A percentile compares a stretch with the other conserved stretches of the same genome.
These are phyloP conservation scores for Wickerhamomyces chambardii DNA, from an alignment of 805 yeast species.

Conservation along the genomic window DNA sequence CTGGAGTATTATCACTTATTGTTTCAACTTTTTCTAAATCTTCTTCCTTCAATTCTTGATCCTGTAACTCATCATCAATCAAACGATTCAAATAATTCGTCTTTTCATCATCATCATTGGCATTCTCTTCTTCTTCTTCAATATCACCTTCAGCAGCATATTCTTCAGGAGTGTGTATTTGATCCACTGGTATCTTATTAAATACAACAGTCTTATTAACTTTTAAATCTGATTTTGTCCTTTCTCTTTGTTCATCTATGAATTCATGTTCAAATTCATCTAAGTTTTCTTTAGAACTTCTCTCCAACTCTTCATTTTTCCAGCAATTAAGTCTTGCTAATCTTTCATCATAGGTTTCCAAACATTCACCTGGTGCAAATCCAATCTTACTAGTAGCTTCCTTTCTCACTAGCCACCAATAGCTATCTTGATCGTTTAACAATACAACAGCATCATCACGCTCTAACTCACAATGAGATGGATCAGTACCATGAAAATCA, in stretches of 20 bases:
- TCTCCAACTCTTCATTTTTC: slow-evolving; percentile 62
- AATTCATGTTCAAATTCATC: slow-evolving; percentile 2
- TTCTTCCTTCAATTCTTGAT: slow-evolving; percentile 6
- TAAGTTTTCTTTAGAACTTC: slow-evolving; percentile 6
- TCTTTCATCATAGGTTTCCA: slow-evolving; percentile 88
- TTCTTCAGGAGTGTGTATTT: slow-evolving; percentile 4
- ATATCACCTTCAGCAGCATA: slow-evolving; percentile 7
- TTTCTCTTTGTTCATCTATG: not conserved
- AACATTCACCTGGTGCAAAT: slow-evolving; percentile 92
- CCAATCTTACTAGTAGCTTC: slow-evolving; percentile 66
- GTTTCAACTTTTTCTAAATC: not conserved
- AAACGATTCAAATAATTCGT: slow-evolving; percentile 9
- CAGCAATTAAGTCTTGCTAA: slow-evolving; percentile 88
- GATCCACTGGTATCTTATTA: not conserved
- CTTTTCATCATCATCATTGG: slow-evolving; percentile 12
- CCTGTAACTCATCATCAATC: slow-evolving; percentile 8
- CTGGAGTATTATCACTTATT: slow-evolving; percentile 13
- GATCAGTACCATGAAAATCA: slow-evolving; percentile 87
- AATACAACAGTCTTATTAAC: slow-evolving; percentile 14
- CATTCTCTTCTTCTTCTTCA: slow-evolving; percentile 14
- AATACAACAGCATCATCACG: slow-evolving; percentile 79
- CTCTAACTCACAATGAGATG: slow-evolving; percentile 74
- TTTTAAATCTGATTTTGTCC: not conserved
- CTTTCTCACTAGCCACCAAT: slow-evolving; percentile 89
- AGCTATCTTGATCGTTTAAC: slow-evolving; percentile 82